Conservation (phyloP, 139 green algal species). For the Closterium sp. region DNA sequence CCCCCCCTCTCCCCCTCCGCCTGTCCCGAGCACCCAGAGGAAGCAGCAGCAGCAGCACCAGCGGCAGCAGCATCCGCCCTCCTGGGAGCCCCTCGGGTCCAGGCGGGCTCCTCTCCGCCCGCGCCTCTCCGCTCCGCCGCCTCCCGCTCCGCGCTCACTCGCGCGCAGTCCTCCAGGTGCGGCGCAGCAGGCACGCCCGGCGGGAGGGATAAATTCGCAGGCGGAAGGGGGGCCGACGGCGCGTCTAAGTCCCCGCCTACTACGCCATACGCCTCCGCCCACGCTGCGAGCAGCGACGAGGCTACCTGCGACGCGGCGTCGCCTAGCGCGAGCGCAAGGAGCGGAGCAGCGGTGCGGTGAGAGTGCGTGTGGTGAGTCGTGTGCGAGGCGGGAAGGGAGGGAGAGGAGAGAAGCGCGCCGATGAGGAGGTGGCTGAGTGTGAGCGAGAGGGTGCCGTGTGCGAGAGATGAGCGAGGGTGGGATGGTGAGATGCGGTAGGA, state of each 20-base stretch:
- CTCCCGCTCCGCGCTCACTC: not conserved
- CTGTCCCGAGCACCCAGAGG: not conserved
- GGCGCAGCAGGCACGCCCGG: not conserved
- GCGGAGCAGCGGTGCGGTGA: not conserved
- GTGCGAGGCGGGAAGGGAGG: not conserved
- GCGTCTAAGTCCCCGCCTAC: not conserved
- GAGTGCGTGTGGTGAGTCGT: too few relatives aligned
- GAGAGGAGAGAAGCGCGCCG: not conserved
- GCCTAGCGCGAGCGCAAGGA: not conserved
- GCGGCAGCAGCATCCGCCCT: not conserved
- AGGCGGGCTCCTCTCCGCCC: not conserved
- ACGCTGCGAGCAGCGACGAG: not conserved
- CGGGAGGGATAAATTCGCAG: not conserved
- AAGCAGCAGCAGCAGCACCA: not conserved
- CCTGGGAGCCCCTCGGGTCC: not conserved
- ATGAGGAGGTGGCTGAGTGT: not conserved
- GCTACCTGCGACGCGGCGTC: not conserved
- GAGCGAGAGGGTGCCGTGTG: not conserved
- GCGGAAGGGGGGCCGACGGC: not conserved
- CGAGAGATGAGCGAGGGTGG: not conserved
- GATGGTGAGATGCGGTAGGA: not conserved
- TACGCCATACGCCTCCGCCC: not conserved
- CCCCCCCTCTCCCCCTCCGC: not conserved
- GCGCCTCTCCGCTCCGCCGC: not conserved
- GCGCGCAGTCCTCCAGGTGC: not conserved